Evolutionary conservation across 140 eudicot species (phyloP), one percentile per base, ranked within the genome.

Genomic region (Stevia rebaudiana): DNA sequence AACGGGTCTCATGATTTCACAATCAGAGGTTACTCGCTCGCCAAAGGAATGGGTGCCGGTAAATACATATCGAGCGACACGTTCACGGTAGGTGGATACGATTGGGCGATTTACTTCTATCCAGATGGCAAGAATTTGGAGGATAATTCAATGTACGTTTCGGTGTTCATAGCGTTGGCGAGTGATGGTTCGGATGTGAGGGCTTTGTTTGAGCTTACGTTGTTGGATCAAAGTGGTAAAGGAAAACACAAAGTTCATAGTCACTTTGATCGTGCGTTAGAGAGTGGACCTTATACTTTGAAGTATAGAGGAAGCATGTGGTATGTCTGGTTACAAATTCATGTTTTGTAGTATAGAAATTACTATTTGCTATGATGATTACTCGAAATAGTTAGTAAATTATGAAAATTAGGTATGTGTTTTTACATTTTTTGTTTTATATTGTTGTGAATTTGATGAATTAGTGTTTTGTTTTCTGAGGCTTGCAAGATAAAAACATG

Each of bases 251-350:
- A 88, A 61, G 90, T 88, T 30, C 96, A 88, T 74, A 88, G 96
- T 33, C 96, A 88, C 61, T 88, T 88, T 52, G 90, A 85, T 75
- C 86, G 96, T 40, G 86, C 88, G 15, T 70, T 82, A 46, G 94
- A 89, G 74, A 74, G 90, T 33, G 97, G 96, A 0, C 96, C 96
- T 5, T 88, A 88, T 50, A 80, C 91, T 24, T 63, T 89, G 30
- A 85, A 89, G 81, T 85, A 89, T 24, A 69, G 82, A 57, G 97
- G 97, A 16, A 89, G 97, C 88, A 89, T 89, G 97, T 89, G 97
- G 97, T 90, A 76, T 71, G 84, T 60, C 12, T 47, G 17, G 8
- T 53, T 37, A 2, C 47, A 37, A 59, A 35, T 70, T 21, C 22
- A 10, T 28, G 44, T 35, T 22, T 35, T 36, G 17, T 66, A 3